Evolutionary conservation across 768 basidiomycete genomes (phyloP).

Genomic region (Galerina sulciceps): DNA sequence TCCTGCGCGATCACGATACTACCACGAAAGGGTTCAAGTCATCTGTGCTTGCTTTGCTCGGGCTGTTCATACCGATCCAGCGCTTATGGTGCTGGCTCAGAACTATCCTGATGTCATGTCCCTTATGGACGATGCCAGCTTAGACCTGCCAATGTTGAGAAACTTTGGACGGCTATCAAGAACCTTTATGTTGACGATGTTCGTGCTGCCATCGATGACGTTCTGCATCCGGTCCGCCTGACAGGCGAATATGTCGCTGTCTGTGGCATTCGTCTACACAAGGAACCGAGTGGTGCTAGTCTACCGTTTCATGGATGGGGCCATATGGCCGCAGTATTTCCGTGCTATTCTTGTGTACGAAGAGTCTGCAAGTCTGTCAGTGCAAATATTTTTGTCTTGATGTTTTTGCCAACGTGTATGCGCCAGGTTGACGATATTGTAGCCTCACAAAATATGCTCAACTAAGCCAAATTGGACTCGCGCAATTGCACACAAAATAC

Average conservation of each 20-base stretch:
- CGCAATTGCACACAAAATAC: slow-evolving; percentile 15
- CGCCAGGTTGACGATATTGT: slow-evolving; percentile 21
- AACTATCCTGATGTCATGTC: slow-evolving; percentile 31
- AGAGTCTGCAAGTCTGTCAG: slow-evolving; percentile 17
- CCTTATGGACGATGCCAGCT: slow-evolving; percentile 27
- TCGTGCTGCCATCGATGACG: slow-evolving; percentile 23
- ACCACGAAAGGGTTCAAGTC: slow-evolving; percentile 35
- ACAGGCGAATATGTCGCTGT: slow-evolving; percentile 20
- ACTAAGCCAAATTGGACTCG: slow-evolving; percentile 9
- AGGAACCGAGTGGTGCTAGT: slow-evolving; percentile 8
- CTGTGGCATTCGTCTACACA: slow-evolving; percentile 17
- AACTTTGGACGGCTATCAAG: slow-evolving; percentile 34
- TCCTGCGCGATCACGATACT: slow-evolving; percentile 31
- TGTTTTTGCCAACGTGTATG: background rate
- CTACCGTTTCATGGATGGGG: slow-evolving; percentile 23
- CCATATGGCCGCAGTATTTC: slow-evolving; percentile 21
- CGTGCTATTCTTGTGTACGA: slow-evolving; percentile 21
- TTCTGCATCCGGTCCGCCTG: slow-evolving; percentile 12
- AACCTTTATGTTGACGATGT: slow-evolving; percentile 32
- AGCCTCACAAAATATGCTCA: slow-evolving; percentile 18
- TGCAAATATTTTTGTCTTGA: background rate
- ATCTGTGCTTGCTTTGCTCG: slow-evolving; percentile 41
- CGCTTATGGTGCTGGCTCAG: slow-evolving; percentile 40
- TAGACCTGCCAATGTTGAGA: slow-evolving; percentile 36
- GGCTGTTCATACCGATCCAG: slow-evolving; percentile 38